Evolutionary conservation across 2,329 filamentous ascomycete species (phyloP).

Genomic region (Ophiostoma novo-ulmi): DNA sequence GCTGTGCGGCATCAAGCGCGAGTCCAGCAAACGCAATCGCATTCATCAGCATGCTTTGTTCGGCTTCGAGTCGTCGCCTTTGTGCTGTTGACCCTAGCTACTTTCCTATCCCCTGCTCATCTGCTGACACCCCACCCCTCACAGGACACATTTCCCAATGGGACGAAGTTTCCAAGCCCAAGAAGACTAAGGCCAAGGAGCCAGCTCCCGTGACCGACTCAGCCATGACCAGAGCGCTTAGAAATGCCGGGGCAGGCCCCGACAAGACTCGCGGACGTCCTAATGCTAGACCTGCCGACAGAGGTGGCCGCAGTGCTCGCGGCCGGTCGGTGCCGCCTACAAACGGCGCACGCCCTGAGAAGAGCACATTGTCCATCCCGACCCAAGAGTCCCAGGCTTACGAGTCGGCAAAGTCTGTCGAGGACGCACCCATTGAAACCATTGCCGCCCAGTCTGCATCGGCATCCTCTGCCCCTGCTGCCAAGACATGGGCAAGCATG

Average conservation of each 20-base stretch:
- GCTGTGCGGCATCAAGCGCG: background rate
- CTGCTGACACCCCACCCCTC: background rate
- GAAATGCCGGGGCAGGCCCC: constrained; percentile 57
- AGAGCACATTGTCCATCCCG: constrained; percentile 56
- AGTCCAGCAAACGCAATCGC: constrained; percentile 7
- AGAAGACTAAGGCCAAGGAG: constrained; percentile 68
- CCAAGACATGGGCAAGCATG: constrained; percentile 72
- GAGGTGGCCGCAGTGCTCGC: constrained; percentile 56
- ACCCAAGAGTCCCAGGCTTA: constrained; percentile 65
- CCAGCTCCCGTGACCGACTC: constrained; percentile 49
- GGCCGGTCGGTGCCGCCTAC: constrained; percentile 57
- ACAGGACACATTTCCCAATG: constrained; percentile 75
- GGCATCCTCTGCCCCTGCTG: constrained; percentile 33
- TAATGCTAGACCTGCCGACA: constrained; percentile 58
- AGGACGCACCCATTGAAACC: constrained; percentile 35
- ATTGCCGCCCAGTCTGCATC: constrained; percentile 33
- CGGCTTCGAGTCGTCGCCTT: background rate
- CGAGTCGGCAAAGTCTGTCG: constrained; percentile 44
- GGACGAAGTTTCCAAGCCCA: constrained; percentile 73
- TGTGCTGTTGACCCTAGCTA: constrained; percentile 1
- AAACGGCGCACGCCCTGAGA: constrained; percentile 58
- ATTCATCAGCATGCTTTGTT: background rate
- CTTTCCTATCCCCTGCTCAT: background rate
- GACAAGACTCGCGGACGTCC: constrained; percentile 60
- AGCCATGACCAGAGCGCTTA: constrained; percentile 44